Conservation (phyloP, 176 grass and related monocot genomes). For the Aegilops bicornis region DNA sequence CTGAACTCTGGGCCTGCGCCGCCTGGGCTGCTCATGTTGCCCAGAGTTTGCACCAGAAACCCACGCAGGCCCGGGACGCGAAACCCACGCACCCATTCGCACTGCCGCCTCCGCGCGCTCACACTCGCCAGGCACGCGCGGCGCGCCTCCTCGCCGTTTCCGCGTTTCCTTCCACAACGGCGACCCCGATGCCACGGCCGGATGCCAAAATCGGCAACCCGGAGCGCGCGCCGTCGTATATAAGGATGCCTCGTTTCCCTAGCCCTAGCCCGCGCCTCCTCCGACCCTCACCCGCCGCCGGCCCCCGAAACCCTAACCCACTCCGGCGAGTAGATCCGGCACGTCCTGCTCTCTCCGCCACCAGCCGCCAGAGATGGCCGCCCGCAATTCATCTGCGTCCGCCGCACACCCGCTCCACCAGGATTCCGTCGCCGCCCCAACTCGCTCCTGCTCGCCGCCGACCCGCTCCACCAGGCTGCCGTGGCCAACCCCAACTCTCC, state of each 20-base stretch:
- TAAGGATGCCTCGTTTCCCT: not conserved
- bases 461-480: not conserved
- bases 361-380: not conserved
- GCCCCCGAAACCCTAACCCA: conserved; percentile 29
- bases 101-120: not conserved
- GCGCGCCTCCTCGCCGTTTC: not conserved
- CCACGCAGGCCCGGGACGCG: not conserved
- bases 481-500: not conserved
- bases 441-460: not conserved
- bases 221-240: not conserved
- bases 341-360: not conserved
- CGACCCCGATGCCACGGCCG: not conserved
- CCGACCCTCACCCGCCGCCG: not conserved
- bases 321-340: not conserved
- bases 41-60: not conserved
- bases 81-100: not conserved
- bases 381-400: too few relatives aligned
- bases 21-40: too few relatives aligned
- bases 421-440: not conserved
- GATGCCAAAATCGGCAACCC: conserved; percentile 11
- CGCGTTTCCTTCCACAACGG: not conserved
- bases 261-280: not conserved
- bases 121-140: not conserved
- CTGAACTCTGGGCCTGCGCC: too few relatives aligned
- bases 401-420: not conserved